Evolutionary conservation across 2,329 filamentous ascomycete genomes (phyloP), one percentile per base, ranked within the genome.

Genomic region (Aspergillus nomiae): DNA sequence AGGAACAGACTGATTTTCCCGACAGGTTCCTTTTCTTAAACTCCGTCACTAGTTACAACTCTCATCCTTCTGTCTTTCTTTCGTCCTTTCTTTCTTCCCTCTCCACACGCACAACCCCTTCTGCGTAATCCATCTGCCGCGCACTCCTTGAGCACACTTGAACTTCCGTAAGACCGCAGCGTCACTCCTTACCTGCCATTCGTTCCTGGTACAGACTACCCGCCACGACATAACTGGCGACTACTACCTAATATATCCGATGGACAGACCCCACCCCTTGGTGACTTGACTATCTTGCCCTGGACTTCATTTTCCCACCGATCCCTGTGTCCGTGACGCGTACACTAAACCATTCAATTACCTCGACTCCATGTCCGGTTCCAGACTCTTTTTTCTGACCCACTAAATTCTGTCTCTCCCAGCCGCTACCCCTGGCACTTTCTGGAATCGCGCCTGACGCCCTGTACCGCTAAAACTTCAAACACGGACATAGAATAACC

Each of bases 1-100:
- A 54, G 21, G 30, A 60, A 62, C 63, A 60, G 59, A 60, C 57
- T 64, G 63, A 66, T 66, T 66, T 65, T 67, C 60, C 67, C 65
- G 65, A 62, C 59, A 56, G 24, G 16, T 53, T 57, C 55, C 43
- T 46, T 48, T 30, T 51, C 46, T 62, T 48, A 55, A 55, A 60
- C 62, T 62, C 59, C 48, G 48, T 51, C 61, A 56, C 50, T 65
- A 51, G 59, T 63, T 48, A 46, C 26, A 48, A 30, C 48, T 11
- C 59, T 58, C 41, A 56, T 54, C 60, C 58, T 61, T 58, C 58
- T 60, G 50, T 36, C 50, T 26, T 43, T 36, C 56, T 34, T 30
- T 58, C 43, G 30, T 45, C 53, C 30, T 43, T 61, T 28, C 59
- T 61, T 34, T 34, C 43, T 59, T 43, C 28, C 32, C 12, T 32